Evolutionary conservation across 768 basidiomycete genomes (phyloP).

Genomic region (Lentinus brumalis): DNA sequence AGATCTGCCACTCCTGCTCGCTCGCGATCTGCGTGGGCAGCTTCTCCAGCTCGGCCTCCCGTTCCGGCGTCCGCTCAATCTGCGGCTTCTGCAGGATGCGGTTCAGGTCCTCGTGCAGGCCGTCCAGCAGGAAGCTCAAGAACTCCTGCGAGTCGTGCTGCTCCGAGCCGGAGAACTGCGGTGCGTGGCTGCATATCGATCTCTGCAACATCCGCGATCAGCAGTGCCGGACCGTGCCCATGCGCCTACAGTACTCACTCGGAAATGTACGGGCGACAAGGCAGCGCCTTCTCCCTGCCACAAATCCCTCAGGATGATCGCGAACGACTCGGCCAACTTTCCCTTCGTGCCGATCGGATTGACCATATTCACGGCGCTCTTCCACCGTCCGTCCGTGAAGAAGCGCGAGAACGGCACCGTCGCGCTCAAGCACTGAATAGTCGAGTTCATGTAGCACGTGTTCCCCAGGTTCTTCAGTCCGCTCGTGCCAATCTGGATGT

Average conservation of each 20-base stretch:
- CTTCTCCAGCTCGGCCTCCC: slow-evolving; percentile 87
- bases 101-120: slow-evolving; percentile 95
- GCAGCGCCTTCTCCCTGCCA: slow-evolving; percentile 87
- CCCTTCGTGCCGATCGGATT: slow-evolving; percentile 92
- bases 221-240: background rate
- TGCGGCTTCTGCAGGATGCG: slow-evolving; percentile 75
- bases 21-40: slow-evolving; percentile 87
- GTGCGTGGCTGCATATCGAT: slow-evolving; percentile 58
- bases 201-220: slow-evolving; percentile 42
- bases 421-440: slow-evolving; percentile 93
- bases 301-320: slow-evolving; percentile 79
- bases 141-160: slow-evolving; percentile 99
- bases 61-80: slow-evolving; percentile 66
- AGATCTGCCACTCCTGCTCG: slow-evolving; percentile 90
- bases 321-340: slow-evolving; percentile 76
- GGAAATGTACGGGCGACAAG: slow-evolving; percentile 78
- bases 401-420: slow-evolving; percentile 92
- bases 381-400: slow-evolving; percentile 90
- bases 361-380: slow-evolving; percentile 76
- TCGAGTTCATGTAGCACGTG: slow-evolving; percentile 99
- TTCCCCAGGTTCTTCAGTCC: slow-evolving; percentile 95
- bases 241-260: slow-evolving; percentile 52
- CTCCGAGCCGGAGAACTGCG: slow-evolving; percentile 81
- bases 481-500: slow-evolving; percentile 74
- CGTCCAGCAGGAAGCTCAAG: slow-evolving; percentile 90